These are phyloP conservation scores for Licmophora abbreviata DNA, from an alignment of 108 stramenopile genomes.

Conservation along the genomic window DNA sequence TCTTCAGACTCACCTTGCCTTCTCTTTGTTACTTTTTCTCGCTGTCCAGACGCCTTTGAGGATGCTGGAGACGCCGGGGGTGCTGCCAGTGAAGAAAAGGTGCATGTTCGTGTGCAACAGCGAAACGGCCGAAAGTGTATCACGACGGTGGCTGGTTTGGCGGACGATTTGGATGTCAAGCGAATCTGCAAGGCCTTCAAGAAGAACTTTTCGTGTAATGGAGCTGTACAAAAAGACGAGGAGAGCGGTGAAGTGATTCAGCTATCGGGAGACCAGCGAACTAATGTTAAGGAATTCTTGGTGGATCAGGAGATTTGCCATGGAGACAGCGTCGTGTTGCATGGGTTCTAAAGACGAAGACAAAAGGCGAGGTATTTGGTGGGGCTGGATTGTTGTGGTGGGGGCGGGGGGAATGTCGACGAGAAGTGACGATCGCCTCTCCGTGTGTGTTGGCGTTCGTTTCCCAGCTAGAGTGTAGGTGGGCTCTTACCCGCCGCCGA, in stretches of 20 bases:
- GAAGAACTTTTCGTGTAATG: constrained; percentile 98
- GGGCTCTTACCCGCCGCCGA: no score
- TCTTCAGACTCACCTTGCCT: no score
- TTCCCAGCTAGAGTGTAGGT: no score
- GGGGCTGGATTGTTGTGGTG: no score
- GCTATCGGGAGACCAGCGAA: constrained; percentile 95
- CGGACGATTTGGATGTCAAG: constrained; percentile 97
- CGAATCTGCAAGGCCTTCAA: constrained; percentile 98
- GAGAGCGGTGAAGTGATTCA: constrained; percentile 96
- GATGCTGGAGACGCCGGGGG: constrained; percentile 75
- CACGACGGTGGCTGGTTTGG: constrained; percentile 94
- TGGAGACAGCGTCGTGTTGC: constrained; percentile 70
- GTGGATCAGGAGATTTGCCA: constrained; percentile 95
- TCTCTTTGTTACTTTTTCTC: constrained; percentile 3
- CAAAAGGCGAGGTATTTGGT: background rate
- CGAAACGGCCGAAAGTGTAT: constrained; percentile 98
- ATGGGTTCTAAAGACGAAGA: constrained; percentile 82
- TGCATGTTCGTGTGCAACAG: constrained; percentile 98
- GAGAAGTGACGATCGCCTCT: no score
- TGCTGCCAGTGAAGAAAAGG: constrained; percentile 68
- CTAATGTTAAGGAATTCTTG: constrained; percentile 93
- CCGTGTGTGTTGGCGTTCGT: no score
- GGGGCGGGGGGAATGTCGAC: no score
- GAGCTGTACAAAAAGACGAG: constrained; percentile 92
- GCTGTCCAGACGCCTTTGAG: constrained; percentile 69